Base-by-base conservation (phyloP, 2,329 filamentous ascomycete genomes). In the Nemania abortiva region DNA sequence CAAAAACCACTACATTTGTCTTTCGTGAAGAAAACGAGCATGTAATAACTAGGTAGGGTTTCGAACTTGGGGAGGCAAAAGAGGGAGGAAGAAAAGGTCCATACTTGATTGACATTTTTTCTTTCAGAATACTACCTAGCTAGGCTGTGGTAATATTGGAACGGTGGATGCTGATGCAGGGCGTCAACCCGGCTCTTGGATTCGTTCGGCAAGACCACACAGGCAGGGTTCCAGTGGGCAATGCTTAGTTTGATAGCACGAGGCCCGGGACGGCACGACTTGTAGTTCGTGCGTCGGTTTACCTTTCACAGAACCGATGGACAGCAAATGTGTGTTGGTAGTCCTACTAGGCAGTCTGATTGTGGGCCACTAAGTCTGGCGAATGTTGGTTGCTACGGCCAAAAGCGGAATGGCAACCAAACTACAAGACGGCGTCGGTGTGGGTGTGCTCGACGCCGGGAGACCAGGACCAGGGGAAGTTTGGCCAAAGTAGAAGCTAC, bases 71-170 rank as follows among this genome's bases (percentile, higher is more conserved):
- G 52, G 42, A 55, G 54, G 66, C 24, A 31, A 39, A 39, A 50
- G 34, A 34, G 31, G 22, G 61, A 68, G 24, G 54, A 70, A 72
- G 66, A 72, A 66, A 72, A 62, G 76, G 69, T 75, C 73, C 75
- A 72, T 79, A 79, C 77, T 79, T 82, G 79, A 82, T 81, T 77
- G 81, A 82, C 81, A 82, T 82, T 77, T 75, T 47, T 13, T 47
- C 18, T 47, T 47, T 76, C 70, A 64, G 72, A 77, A n/a, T 63
- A 77, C 22, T 60, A 49, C 59, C 62, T 60, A 74, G 62, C 50
- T 68, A 74, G 73, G 72, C 73, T 75, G 74, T 77, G 75, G 75
- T 76, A 76, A 75, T 73, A 76, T 66, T 68, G 20, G 47, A 53
- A 62, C 47, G 59, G 66, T 71, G 67, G 66, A 71, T 71, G 68